Conservation (phyloP, 495 filamentous ascomycete species). For the Paragyromitra xinjiangensis region DNA sequence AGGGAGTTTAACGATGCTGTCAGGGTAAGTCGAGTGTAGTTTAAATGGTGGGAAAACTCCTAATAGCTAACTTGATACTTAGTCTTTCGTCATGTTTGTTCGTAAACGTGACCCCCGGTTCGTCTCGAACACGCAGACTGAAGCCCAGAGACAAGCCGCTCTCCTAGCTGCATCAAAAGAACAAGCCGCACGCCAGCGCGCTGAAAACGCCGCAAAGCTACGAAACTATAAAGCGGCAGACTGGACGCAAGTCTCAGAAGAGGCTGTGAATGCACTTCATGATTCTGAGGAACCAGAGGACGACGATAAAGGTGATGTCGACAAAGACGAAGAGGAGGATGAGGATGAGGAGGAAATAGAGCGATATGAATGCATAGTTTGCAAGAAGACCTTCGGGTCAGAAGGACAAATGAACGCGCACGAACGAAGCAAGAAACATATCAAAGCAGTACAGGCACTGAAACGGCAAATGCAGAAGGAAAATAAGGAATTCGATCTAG, state of each 20-base stretch:
- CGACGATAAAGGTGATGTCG: conserved; percentile 55
- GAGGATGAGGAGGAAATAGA: conserved; percentile 67
- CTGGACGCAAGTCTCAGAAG: conserved; percentile 73
- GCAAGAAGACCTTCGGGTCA: conserved; percentile 91
- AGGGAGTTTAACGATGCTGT: conserved; percentile 94
- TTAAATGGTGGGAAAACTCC: background rate
- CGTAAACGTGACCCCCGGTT: conserved; percentile 91
- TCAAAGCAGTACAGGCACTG: conserved; percentile 81
- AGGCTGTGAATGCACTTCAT: conserved; percentile 29
- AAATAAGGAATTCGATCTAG: conserved; percentile 68
- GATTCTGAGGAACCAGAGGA: conserved; percentile 59
- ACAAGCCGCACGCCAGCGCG: conserved; percentile 84
- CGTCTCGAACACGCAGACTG: conserved; percentile 71
- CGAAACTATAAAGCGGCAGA: conserved; percentile 73
- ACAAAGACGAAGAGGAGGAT: conserved; percentile 62
- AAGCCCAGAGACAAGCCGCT: conserved; percentile 79
- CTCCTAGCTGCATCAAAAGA: conserved; percentile 80
- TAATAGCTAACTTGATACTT: background rate
- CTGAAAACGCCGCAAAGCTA: conserved; percentile 79
- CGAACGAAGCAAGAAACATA: conserved; percentile 94
- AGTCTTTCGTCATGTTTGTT: conserved; percentile 85
- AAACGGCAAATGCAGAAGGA: conserved; percentile 84
- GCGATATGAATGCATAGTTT: conserved; percentile 87
- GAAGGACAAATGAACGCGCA: conserved; percentile 92
- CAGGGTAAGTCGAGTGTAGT: conserved; percentile 52